Conservation (phyloP, 441 rosid species). For the Brassica balearica region DNA sequence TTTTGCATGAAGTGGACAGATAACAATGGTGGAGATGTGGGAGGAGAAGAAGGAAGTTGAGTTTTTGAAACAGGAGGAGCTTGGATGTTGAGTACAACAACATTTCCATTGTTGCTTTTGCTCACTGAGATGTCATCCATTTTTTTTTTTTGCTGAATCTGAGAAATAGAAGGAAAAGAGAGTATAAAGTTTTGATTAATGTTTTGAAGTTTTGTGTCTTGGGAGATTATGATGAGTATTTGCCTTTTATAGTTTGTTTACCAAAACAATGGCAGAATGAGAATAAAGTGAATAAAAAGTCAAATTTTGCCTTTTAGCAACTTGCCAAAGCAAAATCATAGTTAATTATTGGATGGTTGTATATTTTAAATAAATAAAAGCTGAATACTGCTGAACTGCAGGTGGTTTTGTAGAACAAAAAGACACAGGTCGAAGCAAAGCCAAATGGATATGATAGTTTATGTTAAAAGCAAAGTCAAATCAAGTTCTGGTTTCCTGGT, state of each 20-base stretch:
- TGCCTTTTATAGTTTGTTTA: slow-evolving; percentile 33
- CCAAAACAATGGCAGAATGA: not conserved
- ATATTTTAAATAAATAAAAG: not conserved
- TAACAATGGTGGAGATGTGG: slow-evolving; percentile 5
- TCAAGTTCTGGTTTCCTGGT: slow-evolving; percentile 9
- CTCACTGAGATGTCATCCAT: slow-evolving; percentile 40
- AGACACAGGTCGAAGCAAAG: slow-evolving; percentile 14
- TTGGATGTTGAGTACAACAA: slow-evolving; percentile 39
- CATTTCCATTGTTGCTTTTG: slow-evolving; percentile 37
- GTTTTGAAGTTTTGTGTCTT: slow-evolving; percentile 27
- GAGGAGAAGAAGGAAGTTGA: slow-evolving; percentile 8
- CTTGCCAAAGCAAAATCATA: slow-evolving; percentile 18
- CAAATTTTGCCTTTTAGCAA: slow-evolving; percentile 25
- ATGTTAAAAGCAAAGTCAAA: slow-evolving; percentile 10
- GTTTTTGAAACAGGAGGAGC: slow-evolving; percentile 30
- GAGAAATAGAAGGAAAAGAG: slow-evolving; percentile 1
- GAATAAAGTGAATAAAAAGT: slow-evolving; percentile 23
- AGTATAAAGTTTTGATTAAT: slow-evolving; percentile 26
- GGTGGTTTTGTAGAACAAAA: slow-evolving; percentile 34
- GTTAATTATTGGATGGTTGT: slow-evolving; percentile 18
- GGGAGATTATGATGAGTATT: not conserved
- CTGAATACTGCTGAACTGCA: slow-evolving; percentile 15
- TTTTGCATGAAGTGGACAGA: slow-evolving; percentile 38
- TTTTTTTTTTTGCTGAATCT: not conserved
- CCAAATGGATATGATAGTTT: slow-evolving; percentile 7